Evolutionary conservation across 2,329 filamentous ascomycete species (phyloP).

Genomic region (Cordyceps cicadae): DNA sequence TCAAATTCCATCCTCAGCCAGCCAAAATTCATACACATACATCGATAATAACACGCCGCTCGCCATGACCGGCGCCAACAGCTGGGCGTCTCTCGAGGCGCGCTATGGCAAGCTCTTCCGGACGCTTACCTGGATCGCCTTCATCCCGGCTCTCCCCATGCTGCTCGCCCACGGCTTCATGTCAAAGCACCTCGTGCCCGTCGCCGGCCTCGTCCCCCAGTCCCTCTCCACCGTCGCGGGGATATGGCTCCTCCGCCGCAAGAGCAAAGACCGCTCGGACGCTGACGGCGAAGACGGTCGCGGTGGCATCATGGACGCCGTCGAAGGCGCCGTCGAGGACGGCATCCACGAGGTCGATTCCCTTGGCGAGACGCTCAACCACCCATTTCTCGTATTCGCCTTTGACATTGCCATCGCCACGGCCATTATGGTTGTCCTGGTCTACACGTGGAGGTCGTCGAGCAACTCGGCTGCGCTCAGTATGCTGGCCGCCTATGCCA

Average conservation of each 20-base stretch:
- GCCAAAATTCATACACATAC: background rate
- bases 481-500: constrained; percentile 35
- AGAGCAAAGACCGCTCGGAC: background rate
- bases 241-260: constrained; percentile 17
- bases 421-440: constrained; percentile 30
- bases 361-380: constrained; percentile 14
- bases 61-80: background rate
- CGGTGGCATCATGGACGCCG: constrained; percentile 2
- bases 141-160: constrained; percentile 32
- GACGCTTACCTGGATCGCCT: constrained; percentile 26
- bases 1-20: background rate
- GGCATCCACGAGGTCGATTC: constrained; percentile 2
- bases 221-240: constrained; percentile 26
- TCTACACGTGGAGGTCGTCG: constrained; percentile 31
- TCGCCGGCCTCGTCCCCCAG: constrained; percentile 32
- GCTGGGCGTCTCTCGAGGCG: constrained; percentile 9
- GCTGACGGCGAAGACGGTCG: background rate
- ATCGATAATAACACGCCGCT: background rate
- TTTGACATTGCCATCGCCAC: constrained; percentile 29
- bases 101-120: constrained; percentile 23
- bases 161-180: constrained; percentile 50
- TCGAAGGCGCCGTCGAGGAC: constrained; percentile 11
- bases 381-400: constrained; percentile 30
- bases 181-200: constrained; percentile 47
- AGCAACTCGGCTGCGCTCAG: constrained; percentile 22